Conservation (phyloP, 371 early-diverging fungal genomes). For the Lichtheimia ramosa region DNA sequence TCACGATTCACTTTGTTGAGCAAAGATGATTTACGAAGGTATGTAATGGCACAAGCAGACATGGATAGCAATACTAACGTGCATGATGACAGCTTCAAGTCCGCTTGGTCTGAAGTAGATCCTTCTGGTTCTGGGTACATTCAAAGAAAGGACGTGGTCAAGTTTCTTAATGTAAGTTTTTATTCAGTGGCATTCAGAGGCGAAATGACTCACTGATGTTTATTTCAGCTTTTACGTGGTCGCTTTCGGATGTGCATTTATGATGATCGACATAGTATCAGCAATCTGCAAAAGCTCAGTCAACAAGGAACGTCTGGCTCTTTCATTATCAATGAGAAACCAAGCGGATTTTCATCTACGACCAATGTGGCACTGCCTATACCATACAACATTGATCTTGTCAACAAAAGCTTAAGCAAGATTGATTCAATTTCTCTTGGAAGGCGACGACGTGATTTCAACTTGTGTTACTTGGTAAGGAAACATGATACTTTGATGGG, state of each 20-base stretch:
- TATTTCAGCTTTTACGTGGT: constrained; percentile 36
- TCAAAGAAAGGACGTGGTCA: constrained; percentile 46
- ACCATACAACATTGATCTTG: constrained; percentile 16
- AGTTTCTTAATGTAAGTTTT: constrained; percentile 32
- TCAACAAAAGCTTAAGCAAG: constrained; percentile 26
- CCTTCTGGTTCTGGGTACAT: constrained; percentile 55
- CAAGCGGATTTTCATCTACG: not conserved
- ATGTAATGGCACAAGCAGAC: constrained; percentile 4
- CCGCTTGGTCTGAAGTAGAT: constrained; percentile 61
- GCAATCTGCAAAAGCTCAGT: constrained; percentile 25
- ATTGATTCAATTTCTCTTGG: constrained; percentile 22
- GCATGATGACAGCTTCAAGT: constrained; percentile 38
- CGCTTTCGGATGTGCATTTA: constrained; percentile 50
- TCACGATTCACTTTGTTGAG: constrained; percentile 56
- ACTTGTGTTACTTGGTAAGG: constrained; percentile 48
- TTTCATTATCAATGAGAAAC: not conserved
- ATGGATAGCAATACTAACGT: not conserved
- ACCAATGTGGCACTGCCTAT: not conserved
- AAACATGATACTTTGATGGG: not conserved
- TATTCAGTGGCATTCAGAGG: not conserved
- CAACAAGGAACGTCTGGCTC: constrained; percentile 3
- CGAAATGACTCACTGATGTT: not conserved
- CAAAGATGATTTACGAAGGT: constrained; percentile 56
- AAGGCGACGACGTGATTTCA: constrained; percentile 46
- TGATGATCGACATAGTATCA: constrained; percentile 33